phyloP scores from a whole-genome alignment of 106 monocot genomes.

The Dactylorhiza incarnata region DNA sequence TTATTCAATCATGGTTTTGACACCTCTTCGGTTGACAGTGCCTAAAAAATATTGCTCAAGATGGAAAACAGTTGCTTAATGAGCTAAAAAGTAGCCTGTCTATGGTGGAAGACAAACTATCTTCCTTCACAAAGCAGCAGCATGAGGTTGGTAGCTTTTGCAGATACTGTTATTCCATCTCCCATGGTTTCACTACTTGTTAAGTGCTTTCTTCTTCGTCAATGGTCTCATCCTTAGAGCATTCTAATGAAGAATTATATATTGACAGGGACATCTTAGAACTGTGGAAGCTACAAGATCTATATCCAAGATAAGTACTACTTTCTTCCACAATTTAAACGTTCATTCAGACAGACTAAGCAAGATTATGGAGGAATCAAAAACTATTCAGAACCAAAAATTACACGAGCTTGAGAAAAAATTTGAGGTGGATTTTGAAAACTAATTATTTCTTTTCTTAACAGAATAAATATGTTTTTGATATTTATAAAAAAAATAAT shows the following conservation, averaged over 20 bases:
- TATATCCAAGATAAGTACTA: conserved; percentile 59
- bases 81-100: conserved; percentile 41
- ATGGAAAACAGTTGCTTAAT: conserved; percentile 54
- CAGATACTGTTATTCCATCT: not conserved
- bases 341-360: conserved; percentile 46
- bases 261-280: conserved; percentile 61
- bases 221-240: too few relatives aligned
- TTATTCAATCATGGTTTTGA: not conserved
- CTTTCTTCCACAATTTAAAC: conserved; percentile 64
- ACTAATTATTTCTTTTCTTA: not conserved
- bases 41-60: conserved; percentile 39
- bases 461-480: not conserved
- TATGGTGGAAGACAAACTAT: conserved; percentile 49
- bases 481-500: conserved; percentile 1
- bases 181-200: not conserved
- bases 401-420: conserved; percentile 76
- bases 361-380: conserved; percentile 60
- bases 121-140: conserved; percentile 35
- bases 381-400: conserved; percentile 41
- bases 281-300: conserved; percentile 57
- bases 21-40: conserved; percentile 21
- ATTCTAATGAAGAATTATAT: not conserved
- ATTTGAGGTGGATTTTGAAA: conserved; percentile 47
- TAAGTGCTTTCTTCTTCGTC: not conserved
- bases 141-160: conserved; percentile 8